Evolutionary conservation across 2,329 filamentous ascomycete species (phyloP), one percentile per base, ranked within the genome.

Genomic region (Hypoxylon sp.): DNA sequence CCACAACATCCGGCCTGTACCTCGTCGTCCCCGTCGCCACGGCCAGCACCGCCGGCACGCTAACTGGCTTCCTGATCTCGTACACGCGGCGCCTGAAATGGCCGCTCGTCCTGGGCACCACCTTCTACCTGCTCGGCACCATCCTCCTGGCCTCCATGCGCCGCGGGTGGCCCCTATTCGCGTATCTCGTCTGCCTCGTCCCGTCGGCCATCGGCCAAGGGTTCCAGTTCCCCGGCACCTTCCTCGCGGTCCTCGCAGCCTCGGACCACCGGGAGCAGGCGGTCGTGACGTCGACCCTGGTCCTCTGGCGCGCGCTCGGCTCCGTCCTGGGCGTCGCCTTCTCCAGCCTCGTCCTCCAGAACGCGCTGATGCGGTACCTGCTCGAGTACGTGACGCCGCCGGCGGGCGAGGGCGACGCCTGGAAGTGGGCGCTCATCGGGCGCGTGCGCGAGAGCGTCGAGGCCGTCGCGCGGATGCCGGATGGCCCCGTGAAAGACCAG

Each of bases 321-420:
- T 85, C 84, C 58, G 90, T 94, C 0, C 82, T 93, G 72, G 91
- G 91, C n/a, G 85, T 94, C 46, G 87, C 91, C 0, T 79, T 84
- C 54, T 91, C 87, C 68, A 91, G 89, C 73, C 82, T 93, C 59
- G 85, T 93, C 6, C 79, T 94, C 64, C 91, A 94, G 78, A 93
- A 93, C 71, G 83, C 86, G 0, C 79, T 94, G 53, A 77, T 85
- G 7, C 77, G 81, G 17, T 89, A 88, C 68, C 81, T 94, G 4
- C 76, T 85, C 4, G 66, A 74, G 10, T 82, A 84, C 32, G 88
- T 94, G 7, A 81, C 20, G 19, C n/a, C 30, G 55, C 59, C 48
- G 37, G 13, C 13, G 4, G 57, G 32, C 20, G 46, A 46, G 17
- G 19, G 22, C 6, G 58, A 39, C 19, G 59, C 80, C 0, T 80